These are phyloP conservation scores for Aquilaria yunnanensis DNA, from an alignment of 345 rosid species.

Conservation along the genomic window DNA sequence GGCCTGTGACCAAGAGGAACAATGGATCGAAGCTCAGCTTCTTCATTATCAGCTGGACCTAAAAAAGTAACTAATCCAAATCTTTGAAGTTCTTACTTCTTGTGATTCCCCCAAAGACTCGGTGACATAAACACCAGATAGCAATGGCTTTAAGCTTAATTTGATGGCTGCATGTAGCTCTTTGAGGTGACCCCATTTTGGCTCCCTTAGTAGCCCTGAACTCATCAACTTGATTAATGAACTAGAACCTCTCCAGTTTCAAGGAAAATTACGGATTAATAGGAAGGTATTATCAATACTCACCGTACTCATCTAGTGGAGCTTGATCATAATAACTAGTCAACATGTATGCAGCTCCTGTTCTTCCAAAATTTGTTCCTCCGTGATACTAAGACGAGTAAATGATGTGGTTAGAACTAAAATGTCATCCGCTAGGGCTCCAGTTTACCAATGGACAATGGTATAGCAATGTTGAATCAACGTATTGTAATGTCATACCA, in stretches of 20 bases:
- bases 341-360: slow-evolving; percentile 44
- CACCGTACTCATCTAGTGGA: slow-evolving; percentile 87
- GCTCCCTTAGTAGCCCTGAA: slow-evolving; percentile 60
- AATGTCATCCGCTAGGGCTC: neutral
- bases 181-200: slow-evolving; percentile 80
- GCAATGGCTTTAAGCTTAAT: slow-evolving; percentile 45
- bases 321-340: slow-evolving; percentile 75
- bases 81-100: slow-evolving; percentile 35
- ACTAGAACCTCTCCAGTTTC: neutral
- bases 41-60: too few species aligned
- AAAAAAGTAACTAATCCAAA: too few species aligned
- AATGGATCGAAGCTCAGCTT: neutral
- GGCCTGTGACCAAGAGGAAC: slow-evolving; percentile 36
- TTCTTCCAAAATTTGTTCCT: slow-evolving; percentile 82
- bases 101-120: slow-evolving; percentile 41
- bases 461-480: too few species aligned
- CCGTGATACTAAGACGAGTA: slow-evolving; percentile 59
- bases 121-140: slow-evolving; percentile 31
- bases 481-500: slow-evolving; percentile 36
- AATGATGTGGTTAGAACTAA: neutral
- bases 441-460: too few species aligned
- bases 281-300: neutral
- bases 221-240: neutral
- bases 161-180: slow-evolving; percentile 66
- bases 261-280: neutral